Evolutionary conservation across 2,329 filamentous ascomycete genomes (phyloP), one percentile per base, ranked within the genome.

Genomic region (Trichoderma sp.): DNA sequence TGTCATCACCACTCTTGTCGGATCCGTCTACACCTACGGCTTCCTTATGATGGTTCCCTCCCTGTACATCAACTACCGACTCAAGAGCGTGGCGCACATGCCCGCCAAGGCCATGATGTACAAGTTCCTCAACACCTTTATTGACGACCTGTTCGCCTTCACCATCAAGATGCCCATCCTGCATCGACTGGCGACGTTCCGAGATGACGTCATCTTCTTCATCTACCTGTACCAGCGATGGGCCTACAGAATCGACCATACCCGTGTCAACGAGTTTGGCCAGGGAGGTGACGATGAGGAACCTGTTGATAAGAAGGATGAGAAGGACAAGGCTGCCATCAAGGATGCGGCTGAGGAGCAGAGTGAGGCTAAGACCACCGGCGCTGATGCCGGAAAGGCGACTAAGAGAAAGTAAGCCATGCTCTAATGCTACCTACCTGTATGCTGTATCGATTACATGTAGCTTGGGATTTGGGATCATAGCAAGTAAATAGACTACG

Each of bases 11-110:
- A 98, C 95, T 0, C 90, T 99, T 11, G 96, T 99, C 26, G 96
- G 95, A 12, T 95, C 92, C 57, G 96, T 99, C 66, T 99, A 99
- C 81, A 95, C 96, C 0, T 99, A 99, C 80, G 96, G 96, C 5
- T 99, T 99, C 87, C 85, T 99, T 73, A 97, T 99, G 94, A 99
- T 99, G 96, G 92, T 99, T 9, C 96, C 96, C 15, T 92, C 91
- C 73, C 86, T 99, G 39, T 99, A 98, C 85, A 99, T 99, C 89
- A 99, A 99, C 87, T 99, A 99, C 86, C 91, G 95, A 14, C 89
- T 99, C 76, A 97, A 95, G 87, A 92, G 91, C 76, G 93, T 98
- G 39, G 96, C 96, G 12, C 96, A 99, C 83, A 97, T 99, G 95
- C 95, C 96, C 1, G 93, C 88, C 76, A 95, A 94, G 84, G 94